Evolutionary conservation across 2,329 filamentous ascomycete genomes (phyloP), one percentile per base, ranked within the genome.

Genomic region (Penicillium capsulatum): DNA sequence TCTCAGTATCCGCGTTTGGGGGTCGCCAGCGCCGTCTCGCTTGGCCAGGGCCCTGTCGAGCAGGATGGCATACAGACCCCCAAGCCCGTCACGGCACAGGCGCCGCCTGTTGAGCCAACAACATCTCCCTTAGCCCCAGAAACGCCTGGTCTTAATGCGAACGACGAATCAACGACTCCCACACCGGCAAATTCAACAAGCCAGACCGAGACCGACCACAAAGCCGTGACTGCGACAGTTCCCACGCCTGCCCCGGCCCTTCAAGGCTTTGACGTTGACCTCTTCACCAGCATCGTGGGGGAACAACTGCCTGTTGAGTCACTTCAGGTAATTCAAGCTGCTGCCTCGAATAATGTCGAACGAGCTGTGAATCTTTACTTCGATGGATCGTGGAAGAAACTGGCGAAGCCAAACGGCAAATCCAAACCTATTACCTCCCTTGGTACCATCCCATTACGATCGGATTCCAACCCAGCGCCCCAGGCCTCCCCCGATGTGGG

Each of bases 351-450:
- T 44, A 68, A 80, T 56, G 65, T 81, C 16, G 74, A 82, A 55
- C 68, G 71, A 51, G 79, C 80, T 31, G 76, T 83, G 50, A 81
- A 83, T 56, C 69, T 81, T 43, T 83, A 78, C 53, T 71, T 81
- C 26, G 79, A 83, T 53, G 79, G 79, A 15, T 80, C 79, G 4
- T 82, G 77, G 78, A 74, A 72, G 45, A 64, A 62, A 8, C 36
- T 50, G 2, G 34, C 20, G 7, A 47, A 37, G 15, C 29, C 38
- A 8, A 45, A 36, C 7, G n/a, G 22, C 5, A 50, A 24, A 17
- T 27, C 42, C 10, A 45, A 34, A 1, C 17, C 49, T 8, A 38
- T 31, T 14, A 34, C 40, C 27, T 39, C 46, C 27, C 51, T 35
- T 22, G 42, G 34, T n/a, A 27, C 28, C 10, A 31, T 47, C 10